A percentile compares a stretch with the other conserved stretches of the same genome.
phyloP scores from a whole-genome alignment of 1,284 basidiomycete species.

The Omphalotus olearius region DNA sequence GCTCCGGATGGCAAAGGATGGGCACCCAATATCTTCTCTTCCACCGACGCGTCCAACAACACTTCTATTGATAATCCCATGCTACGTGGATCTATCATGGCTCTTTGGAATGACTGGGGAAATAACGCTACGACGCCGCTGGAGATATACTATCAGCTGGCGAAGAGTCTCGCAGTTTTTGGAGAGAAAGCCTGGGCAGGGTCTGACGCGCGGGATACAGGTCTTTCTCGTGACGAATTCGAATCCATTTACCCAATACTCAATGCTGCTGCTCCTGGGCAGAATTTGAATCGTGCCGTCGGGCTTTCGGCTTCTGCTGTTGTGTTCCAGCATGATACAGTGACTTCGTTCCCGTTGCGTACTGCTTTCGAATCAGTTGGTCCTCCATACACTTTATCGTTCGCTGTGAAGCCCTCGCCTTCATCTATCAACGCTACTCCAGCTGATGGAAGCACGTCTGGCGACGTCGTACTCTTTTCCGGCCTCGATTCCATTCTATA shows the following conservation, averaged over 20 bases:
- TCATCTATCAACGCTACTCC: not conserved
- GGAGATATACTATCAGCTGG: constrained; percentile 33
- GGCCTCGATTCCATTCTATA: constrained; percentile 34
- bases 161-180: constrained; percentile 29
- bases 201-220: constrained; percentile 24
- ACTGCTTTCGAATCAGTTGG: constrained; percentile 36
- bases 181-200: constrained; percentile 35
- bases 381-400: constrained; percentile 39
- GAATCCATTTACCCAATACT: constrained; percentile 25
- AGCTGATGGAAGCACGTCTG: not conserved
- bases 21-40: constrained; percentile 31
- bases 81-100: constrained; percentile 31
- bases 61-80: constrained; percentile 21
- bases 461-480: constrained; percentile 25
- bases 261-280: constrained; percentile 29
- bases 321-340: constrained; percentile 21
- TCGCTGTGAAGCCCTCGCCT: constrained; percentile 25
- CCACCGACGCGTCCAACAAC: constrained; percentile 26
- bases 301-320: constrained; percentile 17
- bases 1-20: constrained; percentile 27
- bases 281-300: constrained; percentile 32
- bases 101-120: constrained; percentile 37
- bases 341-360: constrained; percentile 15
- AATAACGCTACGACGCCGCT: constrained; percentile 34
- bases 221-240: constrained; percentile 27